Evolutionary conservation across 2,329 filamentous ascomycete genomes (phyloP).

Genomic region (Conoideocrella luteorostrata): DNA sequence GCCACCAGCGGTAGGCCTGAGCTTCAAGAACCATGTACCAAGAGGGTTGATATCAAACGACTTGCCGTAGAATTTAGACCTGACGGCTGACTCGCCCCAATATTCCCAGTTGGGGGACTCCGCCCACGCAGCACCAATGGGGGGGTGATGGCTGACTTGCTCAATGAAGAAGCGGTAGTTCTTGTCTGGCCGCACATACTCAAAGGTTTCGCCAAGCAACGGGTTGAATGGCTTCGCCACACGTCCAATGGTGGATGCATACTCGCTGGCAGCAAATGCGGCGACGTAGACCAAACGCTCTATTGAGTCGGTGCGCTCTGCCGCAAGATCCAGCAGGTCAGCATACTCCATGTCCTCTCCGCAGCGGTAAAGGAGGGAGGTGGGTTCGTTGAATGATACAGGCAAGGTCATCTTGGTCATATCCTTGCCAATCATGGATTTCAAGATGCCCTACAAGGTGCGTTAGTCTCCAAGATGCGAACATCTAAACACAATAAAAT

Average conservation of each 20-base stretch:
- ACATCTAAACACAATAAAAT: not conserved
- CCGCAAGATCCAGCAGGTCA: slow-evolving; percentile 82
- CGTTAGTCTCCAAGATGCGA: not conserved
- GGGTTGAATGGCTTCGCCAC: slow-evolving; percentile 99
- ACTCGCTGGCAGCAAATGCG: slow-evolving; percentile 92
- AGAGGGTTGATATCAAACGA: slow-evolving; percentile 96
- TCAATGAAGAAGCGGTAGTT: slow-evolving; percentile 98
- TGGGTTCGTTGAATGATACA: slow-evolving; percentile 97
- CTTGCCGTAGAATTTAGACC: slow-evolving; percentile 95
- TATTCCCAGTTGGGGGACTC: slow-evolving; percentile 95
- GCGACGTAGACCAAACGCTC: slow-evolving; percentile 93
- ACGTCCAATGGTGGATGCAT: slow-evolving; percentile 91
- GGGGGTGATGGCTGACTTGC: slow-evolving; percentile 96
- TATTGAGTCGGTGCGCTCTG: slow-evolving; percentile 76
- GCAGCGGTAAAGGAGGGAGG: slow-evolving; percentile 87
- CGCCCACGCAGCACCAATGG: slow-evolving; percentile 86
- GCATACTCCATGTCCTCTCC: slow-evolving; percentile 98
- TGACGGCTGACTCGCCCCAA: slow-evolving; percentile 91
- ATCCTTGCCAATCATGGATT: slow-evolving; percentile 99
- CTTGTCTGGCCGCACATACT: slow-evolving; percentile 92
- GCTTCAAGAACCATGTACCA: slow-evolving; percentile 90
- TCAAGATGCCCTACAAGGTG: slow-evolving; percentile 72
- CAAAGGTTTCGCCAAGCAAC: slow-evolving; percentile 90
- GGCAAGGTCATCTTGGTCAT: slow-evolving; percentile 99
- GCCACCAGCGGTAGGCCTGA: slow-evolving; percentile 68